Percentiles rank a stretch among this genome's conserved stretches.
Evolutionary conservation across 1,284 basidiomycete species (phyloP).

Genomic region (Prillingera fragicola): DNA sequence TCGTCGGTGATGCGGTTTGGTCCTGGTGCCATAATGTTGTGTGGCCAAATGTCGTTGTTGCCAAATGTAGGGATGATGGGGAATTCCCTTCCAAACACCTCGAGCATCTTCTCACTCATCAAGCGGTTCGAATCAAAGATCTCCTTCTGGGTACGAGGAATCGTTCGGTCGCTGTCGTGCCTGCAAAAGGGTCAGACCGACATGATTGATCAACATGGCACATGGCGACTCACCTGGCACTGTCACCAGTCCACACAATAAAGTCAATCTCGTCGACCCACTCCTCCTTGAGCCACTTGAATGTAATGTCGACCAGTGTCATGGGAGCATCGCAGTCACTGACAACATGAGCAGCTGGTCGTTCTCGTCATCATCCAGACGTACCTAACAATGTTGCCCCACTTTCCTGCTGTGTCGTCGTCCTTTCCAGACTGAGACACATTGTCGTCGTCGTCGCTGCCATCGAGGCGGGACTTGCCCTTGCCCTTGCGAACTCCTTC

Average conservation of each 20-base stretch:
- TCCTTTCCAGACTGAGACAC: conserved; percentile 8
- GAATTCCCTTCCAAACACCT: conserved; percentile 65
- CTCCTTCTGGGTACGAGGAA: conserved; percentile 74
- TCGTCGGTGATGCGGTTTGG: conserved; percentile 74
- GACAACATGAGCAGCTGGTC: conserved; percentile 1
- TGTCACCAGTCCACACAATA: conserved; percentile 89
- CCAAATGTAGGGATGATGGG: conserved; percentile 80
- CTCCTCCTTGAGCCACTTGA: conserved; percentile 72
- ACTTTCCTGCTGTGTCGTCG: conserved; percentile 12
- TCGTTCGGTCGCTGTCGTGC: conserved; percentile 77
- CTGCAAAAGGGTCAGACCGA: conserved; percentile 47
- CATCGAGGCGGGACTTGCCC: conserved; percentile 9
- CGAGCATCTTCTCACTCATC: conserved; percentile 65
- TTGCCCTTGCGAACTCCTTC: conserved; percentile 23
- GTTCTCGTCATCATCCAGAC: too few relatives aligned
- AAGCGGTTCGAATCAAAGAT: conserved; percentile 71
- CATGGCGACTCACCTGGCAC: conserved; percentile 59
- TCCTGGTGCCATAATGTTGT: conserved; percentile 56
- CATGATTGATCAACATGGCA: not conserved
- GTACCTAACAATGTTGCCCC: conserved; percentile 5
- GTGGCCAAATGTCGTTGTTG: conserved; percentile 87
- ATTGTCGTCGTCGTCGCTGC: conserved; percentile 10
- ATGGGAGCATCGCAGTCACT: conserved; percentile 84
- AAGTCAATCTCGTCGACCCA: conserved; percentile 85
- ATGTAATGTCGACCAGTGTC: conserved; percentile 68